phyloP scores from a whole-genome alignment of 2,329 filamentous ascomycete genomes.

The Akanthomyces uredinophilus region DNA sequence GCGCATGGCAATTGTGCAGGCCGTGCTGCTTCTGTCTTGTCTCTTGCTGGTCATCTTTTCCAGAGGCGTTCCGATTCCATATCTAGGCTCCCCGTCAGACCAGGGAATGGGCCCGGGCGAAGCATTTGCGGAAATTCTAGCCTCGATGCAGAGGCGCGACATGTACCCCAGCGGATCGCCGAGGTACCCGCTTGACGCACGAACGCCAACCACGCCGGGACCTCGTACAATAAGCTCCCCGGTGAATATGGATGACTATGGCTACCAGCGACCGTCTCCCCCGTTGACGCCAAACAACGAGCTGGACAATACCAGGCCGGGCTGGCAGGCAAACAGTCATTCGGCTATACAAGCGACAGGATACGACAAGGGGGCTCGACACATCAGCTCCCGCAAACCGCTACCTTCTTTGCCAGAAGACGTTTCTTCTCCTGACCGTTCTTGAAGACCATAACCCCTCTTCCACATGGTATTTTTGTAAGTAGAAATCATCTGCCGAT shows the following conservation, averaged over 20 bases:
- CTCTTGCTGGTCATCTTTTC: conserved; percentile 83
- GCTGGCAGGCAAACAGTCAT: conserved; percentile 15
- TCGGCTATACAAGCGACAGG: conserved; percentile 15
- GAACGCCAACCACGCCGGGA: neutral
- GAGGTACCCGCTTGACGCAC: neutral
- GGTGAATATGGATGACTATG: conserved; percentile 7
- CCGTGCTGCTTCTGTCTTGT: conserved; percentile 78
- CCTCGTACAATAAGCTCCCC: neutral
- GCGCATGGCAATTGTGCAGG: conserved; percentile 89
- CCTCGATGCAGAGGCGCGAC: conserved; percentile 17
- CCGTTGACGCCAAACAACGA: conserved; percentile 12
- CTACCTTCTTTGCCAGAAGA: conserved; percentile 39
- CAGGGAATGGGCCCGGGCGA: conserved; percentile 19
- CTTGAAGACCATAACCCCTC: neutral
- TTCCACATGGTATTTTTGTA: neutral
- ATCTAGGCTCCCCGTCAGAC: conserved; percentile 27
- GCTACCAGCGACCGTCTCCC: conserved; percentile 14
- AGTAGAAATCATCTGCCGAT: neutral
- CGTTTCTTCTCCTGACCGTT: conserved; percentile 17
- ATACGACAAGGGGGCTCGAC: conserved; percentile 16
- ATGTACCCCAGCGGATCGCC: conserved; percentile 9
- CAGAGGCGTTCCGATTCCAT: conserved; percentile 39
- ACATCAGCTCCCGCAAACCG: conserved; percentile 34
- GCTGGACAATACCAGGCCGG: neutral
- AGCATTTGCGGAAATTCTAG: conserved; percentile 20